phyloP scores from a whole-genome alignment of 345 rosid species.

The Erodium maritimum region DNA sequence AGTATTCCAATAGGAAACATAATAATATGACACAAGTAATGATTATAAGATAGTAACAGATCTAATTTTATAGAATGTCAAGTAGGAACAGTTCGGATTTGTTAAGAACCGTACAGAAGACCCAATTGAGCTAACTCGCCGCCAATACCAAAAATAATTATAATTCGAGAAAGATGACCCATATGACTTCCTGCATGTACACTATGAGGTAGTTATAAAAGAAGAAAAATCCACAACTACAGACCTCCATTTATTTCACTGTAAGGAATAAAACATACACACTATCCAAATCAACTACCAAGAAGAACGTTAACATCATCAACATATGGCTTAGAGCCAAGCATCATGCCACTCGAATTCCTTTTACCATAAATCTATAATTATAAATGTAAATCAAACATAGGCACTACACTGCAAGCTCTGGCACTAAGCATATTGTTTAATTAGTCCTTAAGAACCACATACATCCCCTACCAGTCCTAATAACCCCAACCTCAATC shows the following conservation, averaged over 20 bases:
- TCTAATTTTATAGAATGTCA: too few species aligned
- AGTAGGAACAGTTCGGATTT: too few species aligned
- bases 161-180: too few species aligned
- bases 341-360: not conserved
- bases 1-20: too few species aligned
- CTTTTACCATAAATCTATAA: not conserved
- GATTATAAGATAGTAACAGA: too few species aligned
- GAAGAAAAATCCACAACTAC: not conserved
- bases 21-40: too few species aligned
- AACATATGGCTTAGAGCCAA: not conserved
- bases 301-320: not conserved
- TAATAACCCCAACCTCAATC: not conserved
- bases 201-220: not conserved
- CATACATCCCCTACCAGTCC: not conserved
- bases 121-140: too few species aligned
- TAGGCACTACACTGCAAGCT: too few species aligned
- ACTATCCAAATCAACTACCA: not conserved
- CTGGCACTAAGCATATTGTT: too few species aligned
- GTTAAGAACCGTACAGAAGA: too few species aligned
- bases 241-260: not conserved
- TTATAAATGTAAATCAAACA: too few species aligned
- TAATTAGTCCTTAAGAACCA: not conserved
- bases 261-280: not conserved
- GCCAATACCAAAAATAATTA: too few species aligned
- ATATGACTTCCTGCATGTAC: not conserved